phyloP scores from a whole-genome alignment of 805 yeast species.

The Cyberlindnera veronae region DNA sequence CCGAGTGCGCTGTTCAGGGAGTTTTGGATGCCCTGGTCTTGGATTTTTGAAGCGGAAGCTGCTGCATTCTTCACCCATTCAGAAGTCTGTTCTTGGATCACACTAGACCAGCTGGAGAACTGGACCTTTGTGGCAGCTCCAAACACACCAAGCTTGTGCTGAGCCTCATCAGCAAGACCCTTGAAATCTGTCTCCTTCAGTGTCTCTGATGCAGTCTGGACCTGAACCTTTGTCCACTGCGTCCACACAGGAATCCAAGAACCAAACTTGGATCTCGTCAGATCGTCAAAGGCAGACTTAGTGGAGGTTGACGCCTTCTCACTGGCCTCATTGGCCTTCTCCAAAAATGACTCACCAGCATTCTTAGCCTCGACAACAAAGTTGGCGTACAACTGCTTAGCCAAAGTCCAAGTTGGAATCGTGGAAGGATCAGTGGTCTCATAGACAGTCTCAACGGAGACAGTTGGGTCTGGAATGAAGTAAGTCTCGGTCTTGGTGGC shows the following conservation, averaged over 20 bases:
- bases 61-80: conserved; percentile 1
- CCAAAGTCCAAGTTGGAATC: conserved; percentile 15
- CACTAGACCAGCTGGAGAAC: not conserved
- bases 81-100: not conserved
- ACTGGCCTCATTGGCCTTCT: not conserved
- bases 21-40: not conserved
- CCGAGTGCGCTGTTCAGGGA: no score
- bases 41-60: not conserved
- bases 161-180: not conserved
- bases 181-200: not conserved
- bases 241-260: not conserved
- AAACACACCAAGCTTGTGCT: not conserved
- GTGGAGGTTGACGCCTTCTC: not conserved
- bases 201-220: not conserved
- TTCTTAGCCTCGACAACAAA: conserved; percentile 6
- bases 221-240: not conserved
- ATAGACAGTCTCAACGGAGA: conserved; percentile 11
- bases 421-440: conserved; percentile 4
- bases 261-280: not conserved
- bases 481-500: conserved; percentile 18
- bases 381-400: conserved; percentile 9
- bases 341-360: conserved; percentile 3
- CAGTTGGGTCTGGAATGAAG: conserved; percentile 13
- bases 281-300: not conserved
- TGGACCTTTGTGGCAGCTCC: not conserved